These are phyloP conservation scores for Cucumis cinereus DNA, from an alignment of 306 rosid species.

Conservation along the genomic window DNA sequence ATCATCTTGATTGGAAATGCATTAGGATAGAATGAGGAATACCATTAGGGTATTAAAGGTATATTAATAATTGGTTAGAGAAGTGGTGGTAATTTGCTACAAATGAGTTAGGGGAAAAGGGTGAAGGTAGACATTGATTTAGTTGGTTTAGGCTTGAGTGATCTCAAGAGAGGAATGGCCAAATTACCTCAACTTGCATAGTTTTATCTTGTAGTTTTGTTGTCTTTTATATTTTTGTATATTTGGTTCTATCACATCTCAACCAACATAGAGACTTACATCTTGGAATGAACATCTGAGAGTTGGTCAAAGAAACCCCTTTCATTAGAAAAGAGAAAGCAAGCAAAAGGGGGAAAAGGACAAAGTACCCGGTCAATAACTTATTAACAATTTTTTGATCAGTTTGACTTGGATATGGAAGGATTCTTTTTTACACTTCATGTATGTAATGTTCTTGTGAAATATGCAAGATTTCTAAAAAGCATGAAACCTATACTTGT, in stretches of 20 bases:
- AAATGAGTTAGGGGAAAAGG: neutral
- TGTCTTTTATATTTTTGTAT: neutral
- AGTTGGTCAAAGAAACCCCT: neutral
- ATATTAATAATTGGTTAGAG: no score
- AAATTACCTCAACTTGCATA: neutral
- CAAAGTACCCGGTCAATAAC: neutral
- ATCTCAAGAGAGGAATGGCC: neutral
- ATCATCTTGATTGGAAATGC: neutral
- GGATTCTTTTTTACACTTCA: neutral
- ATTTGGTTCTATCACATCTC: neutral
- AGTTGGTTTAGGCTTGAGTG: neutral
- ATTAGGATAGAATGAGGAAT: no score
- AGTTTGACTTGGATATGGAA: neutral
- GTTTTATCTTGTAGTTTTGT: neutral
- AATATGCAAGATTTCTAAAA: neutral
- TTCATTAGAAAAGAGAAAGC: neutral
- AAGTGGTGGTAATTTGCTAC: neutral
- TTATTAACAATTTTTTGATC: neutral
- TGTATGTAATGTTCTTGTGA: neutral
- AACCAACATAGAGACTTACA: neutral
- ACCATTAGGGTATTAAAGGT: no score
- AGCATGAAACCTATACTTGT: neutral
- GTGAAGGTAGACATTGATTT: neutral
- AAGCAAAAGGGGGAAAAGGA: neutral
- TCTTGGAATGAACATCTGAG: neutral